Evolutionary conservation across 1,284 basidiomycete genomes (phyloP), one percentile per base, ranked within the genome.

Genomic region (Cryptococcus amylolentus): DNA sequence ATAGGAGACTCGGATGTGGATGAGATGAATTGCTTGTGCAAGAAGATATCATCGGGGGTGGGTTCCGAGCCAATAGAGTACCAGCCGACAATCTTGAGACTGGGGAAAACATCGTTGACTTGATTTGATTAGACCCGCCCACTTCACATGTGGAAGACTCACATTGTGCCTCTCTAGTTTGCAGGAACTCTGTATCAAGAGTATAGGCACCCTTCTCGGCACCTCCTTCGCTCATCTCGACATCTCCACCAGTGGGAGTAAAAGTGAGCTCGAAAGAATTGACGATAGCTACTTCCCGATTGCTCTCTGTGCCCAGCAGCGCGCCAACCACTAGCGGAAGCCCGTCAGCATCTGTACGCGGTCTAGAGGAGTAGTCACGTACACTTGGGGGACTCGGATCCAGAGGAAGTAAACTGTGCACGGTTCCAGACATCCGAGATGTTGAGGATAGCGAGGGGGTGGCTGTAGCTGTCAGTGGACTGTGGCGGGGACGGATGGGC

Each of bases 51-150:
- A 26, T 80, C 80, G 8, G 82, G 66, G 1, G 86, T 86, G 0
- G 91, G 92, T 13, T 81, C 78, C 7, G 81, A 73, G 12, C 91
- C 87, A 52, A 93, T 85, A 0, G 89, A 89, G 75, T 98, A 98
- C 95, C 95, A 98, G 14, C 95, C 95, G 45, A 98, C 88, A 65
- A 98, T 86, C 66, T 96, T 92, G 47, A 98, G 83, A 0, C 92
- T 91, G 4, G 95, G 96, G 75, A 98, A 98, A 14, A 97, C 93
- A 77, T 97, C 92, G 73, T 95, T 95, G 82, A 95, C 94, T 97
- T 70, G 38, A 44, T 43, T 44, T 28, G 28, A 9, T 13, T 13
- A 51, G 35, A 59, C 28, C 60, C 56, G 42, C 38, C 16, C 14
- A 23, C 23, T 50, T 2, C 18, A 41, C 16, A 23, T 13, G 56